These are phyloP conservation scores for Beauveria sp. DNA, from an alignment of 2,329 filamentous ascomycete genomes.

Conservation along the genomic window DNA sequence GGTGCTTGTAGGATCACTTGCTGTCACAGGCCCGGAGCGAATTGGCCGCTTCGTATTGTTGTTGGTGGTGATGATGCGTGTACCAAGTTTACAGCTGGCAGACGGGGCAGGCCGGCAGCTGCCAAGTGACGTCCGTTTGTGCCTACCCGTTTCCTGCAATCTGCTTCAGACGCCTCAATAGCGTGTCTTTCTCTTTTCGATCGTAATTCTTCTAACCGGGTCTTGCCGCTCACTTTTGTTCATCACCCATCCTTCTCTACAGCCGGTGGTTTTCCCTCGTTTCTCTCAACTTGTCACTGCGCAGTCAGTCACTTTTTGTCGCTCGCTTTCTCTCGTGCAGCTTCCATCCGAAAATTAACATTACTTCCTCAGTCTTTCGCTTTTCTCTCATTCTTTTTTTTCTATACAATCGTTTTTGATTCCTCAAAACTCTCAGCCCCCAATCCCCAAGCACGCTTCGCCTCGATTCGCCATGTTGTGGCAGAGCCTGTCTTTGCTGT, in stretches of 20 bases:
- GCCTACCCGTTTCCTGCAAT: neutral
- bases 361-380: neutral
- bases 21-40: too few relatives aligned
- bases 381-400: neutral
- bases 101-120: neutral
- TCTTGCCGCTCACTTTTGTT: neutral
- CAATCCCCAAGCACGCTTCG: neutral
- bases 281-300: neutral
- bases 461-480: neutral
- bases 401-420: neutral
- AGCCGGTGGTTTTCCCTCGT: neutral
- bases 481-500: slow-evolving; percentile 1
- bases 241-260: neutral
- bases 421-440: neutral
- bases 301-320: neutral
- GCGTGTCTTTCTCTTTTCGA: neutral
- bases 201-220: neutral
- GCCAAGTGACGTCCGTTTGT: slow-evolving; percentile 9
- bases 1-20: too few relatives aligned
- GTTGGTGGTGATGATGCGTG: neutral
- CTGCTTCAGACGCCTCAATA: neutral
- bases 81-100: slow-evolving; percentile 1
- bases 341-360: too few relatives aligned
- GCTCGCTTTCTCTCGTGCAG: neutral
- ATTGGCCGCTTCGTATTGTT: neutral